Evolutionary conservation across 805 yeast species (phyloP), one percentile per base, ranked within the genome.

Genomic region (Komagataella populi): DNA sequence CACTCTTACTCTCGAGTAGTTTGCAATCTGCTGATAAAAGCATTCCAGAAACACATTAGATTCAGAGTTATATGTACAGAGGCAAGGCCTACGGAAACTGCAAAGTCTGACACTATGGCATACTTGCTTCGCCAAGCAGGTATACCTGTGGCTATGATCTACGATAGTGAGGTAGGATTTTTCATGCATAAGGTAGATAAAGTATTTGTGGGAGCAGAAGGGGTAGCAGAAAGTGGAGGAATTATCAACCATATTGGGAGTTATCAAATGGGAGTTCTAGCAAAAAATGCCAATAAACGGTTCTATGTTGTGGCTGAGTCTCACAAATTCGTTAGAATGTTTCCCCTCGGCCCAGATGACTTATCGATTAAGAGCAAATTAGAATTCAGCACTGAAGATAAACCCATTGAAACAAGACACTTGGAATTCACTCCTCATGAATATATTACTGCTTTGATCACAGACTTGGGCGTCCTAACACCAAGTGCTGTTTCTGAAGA

Each of bases 401-500:
- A 63, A 46, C 70, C 69, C 22, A 55, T 63, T 46, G 61, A 69
- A n/a, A 59, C 69, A 49, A 71, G 75, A 49, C 88, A 89, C 18
- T 78, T 89, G 49, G 99, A 93, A 66, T 95, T 89, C 69, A 93
- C 99, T 0, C 95, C 97, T 10, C 96, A 93, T 67, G 91, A 90
- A 59, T 88, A 83, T 61, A 86, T 93, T 51, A 93, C 99, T 2
- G 98, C 98, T 3, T 75, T 93, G 57, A 88, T 93, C 54, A 91
- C 99, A 3, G 99, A 93, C 65, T 72, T 93, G 56, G 99, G 99
- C 16, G 97, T 93, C 1, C 74, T 93, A 57, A 93, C 99, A 6
- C 96, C 99, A 10, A 84, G 96, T 54, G 98, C 98, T 0, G 99
- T 93, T 18, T 84, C 96, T n/a, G 99, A 93, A 65, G 99, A 93